phyloP scores from a whole-genome alignment of 164 flowering plant species.

The Kalanchoe fedtschenkoi region DNA sequence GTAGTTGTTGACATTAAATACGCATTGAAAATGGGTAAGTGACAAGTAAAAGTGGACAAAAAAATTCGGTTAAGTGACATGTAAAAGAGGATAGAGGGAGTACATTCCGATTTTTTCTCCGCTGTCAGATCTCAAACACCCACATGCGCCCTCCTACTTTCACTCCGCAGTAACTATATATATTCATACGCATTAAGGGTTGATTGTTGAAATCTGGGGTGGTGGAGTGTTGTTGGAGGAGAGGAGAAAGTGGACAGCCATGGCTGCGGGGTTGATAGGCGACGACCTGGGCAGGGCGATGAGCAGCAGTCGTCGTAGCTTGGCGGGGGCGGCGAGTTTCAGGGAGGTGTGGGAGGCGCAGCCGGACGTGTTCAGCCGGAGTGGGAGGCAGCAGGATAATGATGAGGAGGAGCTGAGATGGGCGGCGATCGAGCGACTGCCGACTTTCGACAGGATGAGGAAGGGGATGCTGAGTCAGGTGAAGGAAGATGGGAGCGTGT shows the following conservation, averaged over 20 bases:
- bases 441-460: constrained; percentile 38
- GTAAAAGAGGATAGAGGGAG: no score
- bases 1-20: no score
- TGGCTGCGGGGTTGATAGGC: constrained; percentile 14
- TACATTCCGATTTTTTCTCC: no score
- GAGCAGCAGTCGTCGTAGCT: constrained; percentile 22
- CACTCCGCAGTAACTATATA: no score
- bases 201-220: no score
- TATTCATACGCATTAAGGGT: no score
- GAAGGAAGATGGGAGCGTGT: constrained; percentile 25
- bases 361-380: constrained; percentile 22
- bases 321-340: constrained; percentile 16
- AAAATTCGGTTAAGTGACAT: no score
- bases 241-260: neutral
- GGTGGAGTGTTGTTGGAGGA: neutral
- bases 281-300: constrained; percentile 20
- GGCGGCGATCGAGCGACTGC: constrained; percentile 62
- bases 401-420: constrained; percentile 53
- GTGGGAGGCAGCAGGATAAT: constrained; percentile 23
- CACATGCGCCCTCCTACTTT: no score
- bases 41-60: no score
- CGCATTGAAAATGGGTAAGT: no score
- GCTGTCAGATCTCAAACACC: no score
- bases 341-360: constrained; percentile 21
- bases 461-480: constrained; percentile 34